Base-by-base conservation (phyloP, 108 stramenopile genomes). In the Seminavis robusta region DNA sequence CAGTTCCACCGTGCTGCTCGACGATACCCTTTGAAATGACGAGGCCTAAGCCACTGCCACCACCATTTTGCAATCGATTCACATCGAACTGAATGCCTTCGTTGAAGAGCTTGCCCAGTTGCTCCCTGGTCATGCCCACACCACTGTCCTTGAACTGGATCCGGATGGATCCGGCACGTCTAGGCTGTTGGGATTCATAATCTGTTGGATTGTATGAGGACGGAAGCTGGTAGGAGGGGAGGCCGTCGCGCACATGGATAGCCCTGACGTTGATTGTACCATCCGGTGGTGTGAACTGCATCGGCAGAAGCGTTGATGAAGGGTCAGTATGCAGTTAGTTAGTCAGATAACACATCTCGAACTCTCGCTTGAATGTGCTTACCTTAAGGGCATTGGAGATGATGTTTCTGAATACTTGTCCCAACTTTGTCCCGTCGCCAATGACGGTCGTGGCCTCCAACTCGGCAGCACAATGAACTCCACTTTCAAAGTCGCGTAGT, bases 41-140 rank as follows among this genome's bases (percentile, higher is more conserved):
- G n/a, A 88, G 55, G 32, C 86, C 86, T 1, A 88, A 63, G 9
- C 86, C 86, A 49, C 70, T 81, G 8, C 86, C 86, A 30, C 65
- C 61, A 19, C 86, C 86, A 7, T 53, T 49, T 56, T 88, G 86
- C 5, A 88, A 60, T 10, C 65, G 59, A 41, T 76, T 81, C 1
- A 73, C 74, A 57, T 83, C 58, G 52, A 88, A 83, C 43, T 88
- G 86, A 3, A 76, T 69, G n/a, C 77, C 76, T 48, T 76, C 74
- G 10, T 56, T 36, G 50, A 88, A 88, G 27, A 88, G 54, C 9
- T 44, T 39, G 11, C 23, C 13, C 9, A 69, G 41, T 52, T 88
- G 76, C 17, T 76, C 65, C 21, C 37, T 39, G 27, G 58, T 69
- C 43, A 88, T 52, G 41, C 86, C 86, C 16, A 63, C 77, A 3